A percentile compares a stretch with the other conserved stretches of the same genome.
Evolutionary conservation across 805 yeast genomes (phyloP).

Genomic region (Cyberlindnera xishuangbannaensis): DNA sequence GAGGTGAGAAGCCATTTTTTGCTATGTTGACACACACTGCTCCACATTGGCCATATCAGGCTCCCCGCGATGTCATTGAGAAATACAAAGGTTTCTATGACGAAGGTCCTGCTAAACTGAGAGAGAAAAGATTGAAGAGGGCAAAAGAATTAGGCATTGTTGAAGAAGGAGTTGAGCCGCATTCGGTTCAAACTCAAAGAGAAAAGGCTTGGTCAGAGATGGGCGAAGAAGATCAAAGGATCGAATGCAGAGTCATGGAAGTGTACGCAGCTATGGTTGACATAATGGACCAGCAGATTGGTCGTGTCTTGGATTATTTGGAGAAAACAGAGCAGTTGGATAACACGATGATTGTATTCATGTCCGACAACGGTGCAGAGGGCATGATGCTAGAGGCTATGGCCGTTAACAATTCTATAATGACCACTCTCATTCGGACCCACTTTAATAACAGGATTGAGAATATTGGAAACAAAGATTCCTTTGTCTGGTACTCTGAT

Average conservation of each 20-base stretch:
- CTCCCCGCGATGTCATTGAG: slow-evolving; percentile 41
- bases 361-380: slow-evolving; percentile 64
- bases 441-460: slow-evolving; percentile 38
- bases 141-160: slow-evolving; percentile 43
- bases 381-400: slow-evolving; percentile 53
- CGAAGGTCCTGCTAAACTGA: slow-evolving; percentile 41
- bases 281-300: slow-evolving; percentile 44
- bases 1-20: slow-evolving; percentile 46
- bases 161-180: slow-evolving; percentile 39
- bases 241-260: slow-evolving; percentile 44
- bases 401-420: slow-evolving; percentile 31
- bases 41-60: slow-evolving; percentile 66
- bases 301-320: slow-evolving; percentile 39
- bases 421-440: slow-evolving; percentile 19
- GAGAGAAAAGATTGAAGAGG: slow-evolving; percentile 33
- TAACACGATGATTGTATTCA: slow-evolving; percentile 50
- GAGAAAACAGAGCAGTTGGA: slow-evolving; percentile 40
- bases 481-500: slow-evolving; percentile 48
- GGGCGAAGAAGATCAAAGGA: slow-evolving; percentile 30
- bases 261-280: slow-evolving; percentile 64
- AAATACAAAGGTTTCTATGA: slow-evolving; percentile 45
- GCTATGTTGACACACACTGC: slow-evolving; percentile 54
- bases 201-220: slow-evolving; percentile 40
- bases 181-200: slow-evolving; percentile 33
- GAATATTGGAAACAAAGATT: slow-evolving; percentile 43